A percentile compares a stretch with the other conserved stretches of the same genome.
Evolutionary conservation across 805 yeast genomes (phyloP).

Genomic region (Yueomyces sinensis): DNA sequence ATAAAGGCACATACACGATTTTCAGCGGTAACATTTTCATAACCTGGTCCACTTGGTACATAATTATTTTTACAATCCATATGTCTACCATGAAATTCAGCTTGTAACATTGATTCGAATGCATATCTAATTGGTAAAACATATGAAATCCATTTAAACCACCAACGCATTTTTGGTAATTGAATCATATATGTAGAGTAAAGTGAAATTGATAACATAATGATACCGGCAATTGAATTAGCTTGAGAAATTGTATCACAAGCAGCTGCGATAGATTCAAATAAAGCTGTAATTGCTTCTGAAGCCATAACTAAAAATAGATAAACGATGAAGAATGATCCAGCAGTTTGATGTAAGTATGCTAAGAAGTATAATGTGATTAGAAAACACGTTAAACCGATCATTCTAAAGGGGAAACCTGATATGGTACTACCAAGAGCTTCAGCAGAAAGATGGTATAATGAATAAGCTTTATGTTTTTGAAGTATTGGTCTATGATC

Average conservation of each 20-base stretch:
- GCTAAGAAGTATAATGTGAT: constrained; percentile 47
- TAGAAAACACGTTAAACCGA: constrained; percentile 32
- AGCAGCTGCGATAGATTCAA: constrained; percentile 39
- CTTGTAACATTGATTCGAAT: constrained; percentile 38
- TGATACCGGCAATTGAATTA: constrained; percentile 41
- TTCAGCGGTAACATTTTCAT: constrained; percentile 25
- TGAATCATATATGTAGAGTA: constrained; percentile 56
- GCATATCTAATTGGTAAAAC: constrained; percentile 40
- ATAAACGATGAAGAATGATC: constrained; percentile 39
- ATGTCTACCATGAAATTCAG: constrained; percentile 15
- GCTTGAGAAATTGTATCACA: constrained; percentile 39
- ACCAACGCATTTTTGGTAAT: constrained; percentile 42
- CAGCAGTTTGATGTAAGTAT: constrained; percentile 34
- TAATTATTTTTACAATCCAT: constrained; percentile 21
- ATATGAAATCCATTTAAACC: constrained; percentile 54
- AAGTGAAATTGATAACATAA: constrained; percentile 34
- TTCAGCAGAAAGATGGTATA: constrained; percentile 69
- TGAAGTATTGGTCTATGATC: constrained; percentile 46
- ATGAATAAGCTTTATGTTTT: constrained; percentile 60
- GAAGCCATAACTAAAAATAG: constrained; percentile 25
- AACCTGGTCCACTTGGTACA: constrained; percentile 48
- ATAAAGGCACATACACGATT: constrained; percentile 43
- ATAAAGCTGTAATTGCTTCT: constrained; percentile 26
- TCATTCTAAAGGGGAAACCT: constrained; percentile 49
- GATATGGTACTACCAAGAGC: constrained; percentile 50